phyloP scores from a whole-genome alignment of 768 basidiomycete species.

The Leccinum longicurvipes region DNA sequence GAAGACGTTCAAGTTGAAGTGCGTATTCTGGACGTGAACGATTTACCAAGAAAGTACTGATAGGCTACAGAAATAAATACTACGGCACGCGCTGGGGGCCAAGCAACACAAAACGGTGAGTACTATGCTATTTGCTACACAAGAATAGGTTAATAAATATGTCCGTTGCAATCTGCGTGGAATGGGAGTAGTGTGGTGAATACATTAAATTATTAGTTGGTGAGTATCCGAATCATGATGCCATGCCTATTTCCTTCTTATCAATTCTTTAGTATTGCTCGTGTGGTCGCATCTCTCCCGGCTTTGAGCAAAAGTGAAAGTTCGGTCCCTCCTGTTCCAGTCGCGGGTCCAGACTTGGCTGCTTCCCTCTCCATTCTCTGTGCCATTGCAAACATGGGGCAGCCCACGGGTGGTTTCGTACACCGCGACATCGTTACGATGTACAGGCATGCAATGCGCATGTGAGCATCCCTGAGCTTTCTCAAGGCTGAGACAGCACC shows the following conservation, averaged over 20 bases:
- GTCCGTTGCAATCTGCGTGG: not conserved
- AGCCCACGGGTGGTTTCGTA: constrained; percentile 43
- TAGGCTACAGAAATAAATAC: constrained; percentile 21
- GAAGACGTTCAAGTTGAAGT: not conserved
- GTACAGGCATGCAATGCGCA: constrained; percentile 85
- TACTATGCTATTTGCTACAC: constrained; percentile 27
- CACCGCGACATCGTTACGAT: constrained; percentile 81
- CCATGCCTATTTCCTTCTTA: not conserved
- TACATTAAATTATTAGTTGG: constrained; percentile 13
- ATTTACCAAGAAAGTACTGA: constrained; percentile 1
- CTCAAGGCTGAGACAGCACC: constrained; percentile 75
- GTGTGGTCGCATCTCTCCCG: constrained; percentile 81
- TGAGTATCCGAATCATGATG: constrained; percentile 11
- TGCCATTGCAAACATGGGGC: constrained; percentile 57
- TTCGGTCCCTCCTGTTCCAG: constrained; percentile 90
- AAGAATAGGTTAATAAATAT: constrained; percentile 28
- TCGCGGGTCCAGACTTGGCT: constrained; percentile 48
- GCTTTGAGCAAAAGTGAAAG: constrained; percentile 81
- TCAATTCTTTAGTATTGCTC: constrained; percentile 48
- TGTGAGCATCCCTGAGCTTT: constrained; percentile 80
- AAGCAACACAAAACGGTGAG: constrained; percentile 16
- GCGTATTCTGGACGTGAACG: too few relatives aligned
- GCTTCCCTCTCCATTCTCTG: constrained; percentile 41
- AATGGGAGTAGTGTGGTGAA: not conserved
- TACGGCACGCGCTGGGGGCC: constrained; percentile 1